Evolutionary conservation across 1,284 basidiomycete species (phyloP), one percentile per base, ranked within the genome.

Genomic region (Ceratobasidium sp.): DNA sequence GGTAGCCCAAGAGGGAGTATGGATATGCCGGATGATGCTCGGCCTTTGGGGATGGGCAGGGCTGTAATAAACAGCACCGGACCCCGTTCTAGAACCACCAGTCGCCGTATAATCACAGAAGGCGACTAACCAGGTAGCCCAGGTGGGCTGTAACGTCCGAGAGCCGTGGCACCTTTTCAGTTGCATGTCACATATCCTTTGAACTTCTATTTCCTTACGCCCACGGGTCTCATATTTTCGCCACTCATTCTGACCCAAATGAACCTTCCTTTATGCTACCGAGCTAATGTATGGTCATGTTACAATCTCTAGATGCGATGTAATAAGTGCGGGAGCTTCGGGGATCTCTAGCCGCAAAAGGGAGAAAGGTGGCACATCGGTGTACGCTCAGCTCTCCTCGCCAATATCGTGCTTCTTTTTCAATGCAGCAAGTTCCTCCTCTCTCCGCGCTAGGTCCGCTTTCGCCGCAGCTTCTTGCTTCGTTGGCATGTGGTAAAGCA

Each of bases 401-500:
- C 79, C 78, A 74, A 93, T 92, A 73, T 92, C 78, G 75, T 93
- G 92, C 77, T 90, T 88, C 79, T 89, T 86, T 85, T 98, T 99
- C 77, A 96, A 83, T 73, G 89, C 86, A 0, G 86, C 87, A 35
- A 99, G 82, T 73, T 98, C 96, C 77, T 94, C 91, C 81, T 99
- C 97, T 76, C 96, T 84, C 74, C 88, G 88, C 27, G 93, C 93
- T 58, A 99, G 80, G 73, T 99, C 96, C 27, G 94, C 93, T 77
- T 98, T 98, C 22, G 92, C 92, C 13, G 92, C 90, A 1, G 93
- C 92, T 74, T 97, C 93, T 76, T 96, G 92, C 78, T 95, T 94
- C 22, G 94, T 91, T 42, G 95, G 95, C 88, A 98, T 96, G 77
- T 99, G 96, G 76, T 97, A 98, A 31, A 99, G 82, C 15, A 99